A percentile compares a stretch with the other conserved stretches of the same genome.
Evolutionary conservation across 1,139 yeast genomes (phyloP).

Genomic region (Neolecta irregularis): DNA sequence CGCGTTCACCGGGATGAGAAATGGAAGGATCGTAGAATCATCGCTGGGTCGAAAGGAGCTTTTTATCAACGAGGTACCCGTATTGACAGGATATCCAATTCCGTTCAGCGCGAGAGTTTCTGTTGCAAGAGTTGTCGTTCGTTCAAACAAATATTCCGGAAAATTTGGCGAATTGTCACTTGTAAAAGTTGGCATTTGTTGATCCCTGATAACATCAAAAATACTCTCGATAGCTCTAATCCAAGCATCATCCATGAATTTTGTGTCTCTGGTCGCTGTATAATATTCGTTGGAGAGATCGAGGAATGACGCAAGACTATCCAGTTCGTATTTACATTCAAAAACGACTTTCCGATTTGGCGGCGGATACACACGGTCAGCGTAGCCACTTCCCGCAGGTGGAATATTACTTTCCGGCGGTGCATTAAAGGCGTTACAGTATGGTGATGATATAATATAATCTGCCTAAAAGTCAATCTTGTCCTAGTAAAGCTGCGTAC

Average conservation of each 20-base stretch:
- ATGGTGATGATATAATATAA: constrained; percentile 48
- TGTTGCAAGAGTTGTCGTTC: constrained; percentile 51
- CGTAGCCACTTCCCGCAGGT: constrained; percentile 34
- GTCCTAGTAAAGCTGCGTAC: constrained; percentile 23
- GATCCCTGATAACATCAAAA: constrained; percentile 41
- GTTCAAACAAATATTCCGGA: constrained; percentile 49
- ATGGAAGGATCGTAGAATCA: constrained; percentile 69
- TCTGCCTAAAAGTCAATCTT: too few relatives aligned
- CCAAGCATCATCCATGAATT: constrained; percentile 46
- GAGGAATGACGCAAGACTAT: constrained; percentile 68
- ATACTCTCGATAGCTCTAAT: constrained; percentile 40
- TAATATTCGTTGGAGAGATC: constrained; percentile 60
- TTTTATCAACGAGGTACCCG: constrained; percentile 52
- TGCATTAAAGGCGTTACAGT: constrained; percentile 85
- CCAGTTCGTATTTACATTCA: constrained; percentile 83
- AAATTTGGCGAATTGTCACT: constrained; percentile 35
- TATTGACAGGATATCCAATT: constrained; percentile 68
- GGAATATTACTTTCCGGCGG: constrained; percentile 47
- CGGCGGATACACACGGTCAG: constrained; percentile 50
- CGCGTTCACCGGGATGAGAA: constrained; percentile 75
- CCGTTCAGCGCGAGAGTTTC: constrained; percentile 72
- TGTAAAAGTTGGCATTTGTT: constrained; percentile 49
- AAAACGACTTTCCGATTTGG: constrained; percentile 62
- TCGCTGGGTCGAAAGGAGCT: constrained; percentile 89
- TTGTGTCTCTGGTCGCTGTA: constrained; percentile 34